Percentiles rank a stretch among this genome's conserved stretches.
These are phyloP conservation scores for Sporothrix dimorphospora DNA, from an alignment of 2,329 filamentous ascomycete species.

Conservation along the genomic window DNA sequence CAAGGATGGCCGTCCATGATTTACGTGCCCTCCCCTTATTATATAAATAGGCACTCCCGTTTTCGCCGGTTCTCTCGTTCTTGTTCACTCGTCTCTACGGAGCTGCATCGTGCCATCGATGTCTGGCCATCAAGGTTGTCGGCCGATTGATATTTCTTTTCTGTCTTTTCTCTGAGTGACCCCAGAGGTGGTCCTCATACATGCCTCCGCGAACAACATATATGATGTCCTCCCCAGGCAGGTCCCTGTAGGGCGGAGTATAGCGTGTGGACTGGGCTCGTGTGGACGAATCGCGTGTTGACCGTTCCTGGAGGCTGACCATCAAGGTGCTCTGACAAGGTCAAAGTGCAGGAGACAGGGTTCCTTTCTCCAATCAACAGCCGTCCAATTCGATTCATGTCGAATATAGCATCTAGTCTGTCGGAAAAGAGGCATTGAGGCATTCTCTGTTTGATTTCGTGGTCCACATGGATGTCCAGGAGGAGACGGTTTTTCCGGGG, in stretches of 20 bases:
- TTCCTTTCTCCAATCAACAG: background rate
- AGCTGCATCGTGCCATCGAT: background rate
- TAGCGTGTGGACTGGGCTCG: constrained; percentile 4
- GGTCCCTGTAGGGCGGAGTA: background rate
- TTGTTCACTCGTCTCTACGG: background rate
- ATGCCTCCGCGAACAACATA: background rate
- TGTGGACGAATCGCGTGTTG: constrained; percentile 8
- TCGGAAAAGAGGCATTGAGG: background rate
- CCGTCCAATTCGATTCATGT: background rate
- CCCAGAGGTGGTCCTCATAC: background rate
- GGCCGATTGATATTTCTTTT: background rate
- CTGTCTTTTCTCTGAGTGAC: background rate
- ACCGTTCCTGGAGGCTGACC: constrained; percentile 1
- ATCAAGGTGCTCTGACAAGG: constrained; percentile 16
- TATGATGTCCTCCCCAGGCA: background rate
- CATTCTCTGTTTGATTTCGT: background rate
- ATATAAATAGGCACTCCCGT: background rate
- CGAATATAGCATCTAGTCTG: background rate
- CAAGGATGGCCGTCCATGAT: background rate
- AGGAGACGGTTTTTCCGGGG: too few relatives aligned
- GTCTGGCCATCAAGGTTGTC: constrained; percentile 17
- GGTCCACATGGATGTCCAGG: background rate
- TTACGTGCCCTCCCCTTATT: background rate
- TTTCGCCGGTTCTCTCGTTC: background rate
- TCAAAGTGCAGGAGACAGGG: background rate